Base-by-base conservation (phyloP, 1,139 yeast genomes). In the Kurtzmaniella quercitrusa region DNA sequence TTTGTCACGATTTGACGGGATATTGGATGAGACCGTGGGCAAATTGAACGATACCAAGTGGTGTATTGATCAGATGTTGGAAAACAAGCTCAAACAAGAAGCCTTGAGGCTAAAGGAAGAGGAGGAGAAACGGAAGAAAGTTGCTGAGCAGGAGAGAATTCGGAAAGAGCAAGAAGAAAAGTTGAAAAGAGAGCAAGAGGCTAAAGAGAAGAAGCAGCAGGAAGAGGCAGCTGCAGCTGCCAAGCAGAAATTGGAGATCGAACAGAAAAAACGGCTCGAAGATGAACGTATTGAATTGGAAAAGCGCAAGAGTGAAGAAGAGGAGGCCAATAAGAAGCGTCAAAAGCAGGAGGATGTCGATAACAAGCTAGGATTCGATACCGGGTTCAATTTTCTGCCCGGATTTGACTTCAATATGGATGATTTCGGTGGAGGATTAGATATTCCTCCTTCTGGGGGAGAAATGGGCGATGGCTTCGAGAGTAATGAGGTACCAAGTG, bases 31-130 rank as follows among this genome's bases (percentile, higher is more conserved):
- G 14, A 70, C 77, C 1, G 58, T 69, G 6, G 56, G 64, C 45
- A 72, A 71, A 50, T 67, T 72, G 51, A 71, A 72, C 49, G 77
- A 73, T 46, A 70, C 75, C 7, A 58, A 61, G 40, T 73, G 78
- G 78, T 72, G 77, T 47, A 59, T 73, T 8, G 76, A 66, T 45
- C 71, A 68, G 48, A 72, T 73, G 48, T 56, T 73, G 31, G 75
- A 71, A 50, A 70, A 63, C 50, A 67, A 66, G 51, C 75, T 70
- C 50, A 63, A 62, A 41, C 75, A 71, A 48, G 75, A 71, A 47
- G 75, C 70, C 50, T 48, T 67, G 56, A 68, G 66, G 51, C 45
- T 66, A 31, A 65, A 68, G 47, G 75, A 70, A 50, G 77, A 72
- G 48, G 49, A 59, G 46, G 75, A 68, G 45, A 55, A 65, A 41